A percentile compares a stretch with the other conserved stretches of the same genome.
Conservation (phyloP, 2,329 filamentous ascomycete species). For the Fusarium torulosum region DNA sequence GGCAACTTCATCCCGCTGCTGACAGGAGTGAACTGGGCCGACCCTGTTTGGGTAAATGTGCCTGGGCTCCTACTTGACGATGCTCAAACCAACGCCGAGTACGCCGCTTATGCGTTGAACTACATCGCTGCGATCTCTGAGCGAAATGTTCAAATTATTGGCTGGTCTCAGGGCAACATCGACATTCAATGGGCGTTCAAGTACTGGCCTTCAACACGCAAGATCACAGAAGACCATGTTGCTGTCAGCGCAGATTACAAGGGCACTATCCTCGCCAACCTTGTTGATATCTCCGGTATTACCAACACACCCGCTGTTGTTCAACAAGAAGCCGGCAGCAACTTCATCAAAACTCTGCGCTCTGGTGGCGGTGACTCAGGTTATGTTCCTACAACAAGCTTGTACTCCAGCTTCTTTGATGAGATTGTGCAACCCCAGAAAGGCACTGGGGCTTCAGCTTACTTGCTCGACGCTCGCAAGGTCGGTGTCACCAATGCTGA, state of each 20-base stretch:
- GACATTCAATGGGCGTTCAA: slow-evolving; percentile 24
- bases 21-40: slow-evolving; percentile 12
- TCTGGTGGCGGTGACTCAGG: slow-evolving; percentile 6
- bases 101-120: slow-evolving; percentile 14
- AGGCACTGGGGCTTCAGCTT: slow-evolving; percentile 5
- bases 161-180: slow-evolving; percentile 21
- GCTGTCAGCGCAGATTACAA: slow-evolving; percentile 24
- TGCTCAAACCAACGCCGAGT: slow-evolving; percentile 13
- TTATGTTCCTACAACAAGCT: slow-evolving; percentile 17
- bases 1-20: slow-evolving; percentile 18
- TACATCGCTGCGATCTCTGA: slow-evolving; percentile 4
- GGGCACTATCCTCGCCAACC: slow-evolving; percentile 8
- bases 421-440: slow-evolving; percentile 18
- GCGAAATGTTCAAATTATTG: neutral
- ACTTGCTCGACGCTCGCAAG: neutral
- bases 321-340: slow-evolving; percentile 9
- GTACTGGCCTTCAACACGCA: slow-evolving; percentile 21
- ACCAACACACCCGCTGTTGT: slow-evolving; percentile 17
- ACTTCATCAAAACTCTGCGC: slow-evolving; percentile 11
- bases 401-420: slow-evolving; percentile 16
- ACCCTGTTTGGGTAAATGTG: slow-evolving; percentile 17
- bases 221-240: slow-evolving; percentile 9
- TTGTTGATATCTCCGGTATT: neutral
- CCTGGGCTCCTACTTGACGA: neutral
- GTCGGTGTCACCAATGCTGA: slow-evolving; percentile 8